Percentiles rank a stretch among this genome's conserved stretches.
Conservation (phyloP, 1,139 yeast genomes). For the Hyphopichia pseudoburtonii region DNA sequence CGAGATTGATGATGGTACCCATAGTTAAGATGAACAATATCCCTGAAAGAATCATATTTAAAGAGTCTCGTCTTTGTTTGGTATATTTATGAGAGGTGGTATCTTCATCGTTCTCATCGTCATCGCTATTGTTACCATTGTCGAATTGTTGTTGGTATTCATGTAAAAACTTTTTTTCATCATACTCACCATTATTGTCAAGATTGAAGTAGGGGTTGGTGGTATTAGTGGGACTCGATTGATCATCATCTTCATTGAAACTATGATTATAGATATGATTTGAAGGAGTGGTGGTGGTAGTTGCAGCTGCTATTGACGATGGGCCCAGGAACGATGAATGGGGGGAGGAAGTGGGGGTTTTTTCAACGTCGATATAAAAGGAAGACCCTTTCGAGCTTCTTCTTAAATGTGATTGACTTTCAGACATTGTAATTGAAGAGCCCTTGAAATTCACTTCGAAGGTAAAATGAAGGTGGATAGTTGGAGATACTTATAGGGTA, state of each 20-base stretch:
- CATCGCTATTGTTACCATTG: background rate
- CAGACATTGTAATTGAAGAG: no score
- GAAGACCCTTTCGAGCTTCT: constrained; percentile 10
- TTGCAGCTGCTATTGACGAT: no score
- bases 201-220: no score
- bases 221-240: background rate
- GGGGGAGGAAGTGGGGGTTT: constrained; percentile 6
- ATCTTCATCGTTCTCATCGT: background rate
- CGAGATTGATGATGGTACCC: constrained; percentile 7
- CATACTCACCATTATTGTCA: no score
- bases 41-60: constrained; percentile 1
- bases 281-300: no score
- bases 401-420: constrained; percentile 3
- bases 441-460: no score
- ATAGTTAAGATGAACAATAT: constrained; percentile 5
- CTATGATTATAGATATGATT: no score
- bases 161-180: background rate
- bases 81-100: background rate
- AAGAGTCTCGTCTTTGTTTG: constrained; percentile 1
- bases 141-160: background rate
- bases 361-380: constrained; percentile 18
- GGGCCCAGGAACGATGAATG: no score
- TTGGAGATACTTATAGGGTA: no score
- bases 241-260: no score
- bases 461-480: no score